Evolutionary conservation across 1,284 basidiomycete genomes (phyloP), one percentile per base, ranked within the genome.

Genomic region (Cutaneotrichosporon sp.): DNA sequence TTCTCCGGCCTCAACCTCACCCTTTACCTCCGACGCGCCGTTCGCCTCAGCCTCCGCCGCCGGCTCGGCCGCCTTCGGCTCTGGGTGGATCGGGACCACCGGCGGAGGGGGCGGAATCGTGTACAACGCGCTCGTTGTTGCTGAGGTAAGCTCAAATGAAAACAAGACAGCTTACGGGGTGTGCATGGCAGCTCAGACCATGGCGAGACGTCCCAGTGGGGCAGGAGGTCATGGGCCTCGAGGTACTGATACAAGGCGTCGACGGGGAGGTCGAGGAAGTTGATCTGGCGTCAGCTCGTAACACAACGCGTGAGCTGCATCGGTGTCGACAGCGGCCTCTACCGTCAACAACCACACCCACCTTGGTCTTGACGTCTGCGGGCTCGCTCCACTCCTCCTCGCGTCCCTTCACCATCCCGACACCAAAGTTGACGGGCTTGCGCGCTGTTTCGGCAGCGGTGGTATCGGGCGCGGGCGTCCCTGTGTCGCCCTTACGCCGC

Each of bases 101-200:
- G 62, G 57, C 5, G 62, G 56, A 8, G 58, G 53, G 2, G 66
- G 64, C 2, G 61, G 51, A 16, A 58, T 48, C 16, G 63, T 53
- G 51, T 70, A 71, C 16, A 71, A 55, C 45, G 62, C 60, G 52
- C 59, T 68, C 6, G 68, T 31, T 14, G 42, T 44, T 32, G 42
- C 70, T 72, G 29, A 3, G 34, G 52, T 31, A 59, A 48, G 25
- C 22, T 0, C 8, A 14, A 3, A 16, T 4, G 5, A 2, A 3
- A 14, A 14, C n/a, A 26, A 5, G 11, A 3, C 12, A 63, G n/a
- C 68, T 57, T 24, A 73, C 71, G 71, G 27, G 69, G 67, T 14
- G 60, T 66, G 49, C 66, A 67, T 1, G 68, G 67, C 14, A 66
- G 61, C 53, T 73, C 71, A 16, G 66, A 69, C 71, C 71, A 73